Evolutionary conservation across 768 basidiomycete species (phyloP), one percentile per base, ranked within the genome.

Genomic region (Russula sp.): DNA sequence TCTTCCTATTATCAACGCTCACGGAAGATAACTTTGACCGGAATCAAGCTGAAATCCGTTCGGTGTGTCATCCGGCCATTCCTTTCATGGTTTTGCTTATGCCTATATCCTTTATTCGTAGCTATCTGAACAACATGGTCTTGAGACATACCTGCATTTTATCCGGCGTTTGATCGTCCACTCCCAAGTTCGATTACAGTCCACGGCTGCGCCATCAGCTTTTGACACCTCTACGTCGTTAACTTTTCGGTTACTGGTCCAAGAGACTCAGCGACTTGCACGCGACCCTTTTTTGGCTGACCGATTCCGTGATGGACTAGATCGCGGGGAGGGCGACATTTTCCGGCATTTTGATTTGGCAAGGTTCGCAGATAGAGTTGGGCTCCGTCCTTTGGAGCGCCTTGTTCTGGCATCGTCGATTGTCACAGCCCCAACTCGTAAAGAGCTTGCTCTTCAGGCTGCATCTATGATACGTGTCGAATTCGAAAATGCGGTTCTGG

Each of bases 81-180:
- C 63, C 13, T 31, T 35, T 54, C 53, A 68, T 68, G 65, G 63
- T 53, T 48, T 59, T 65, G 59, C 39, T 64, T 57, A 64, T 47
- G 31, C 39, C 27, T 48, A 37, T 59, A 50, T 45, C 60, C 55
- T 64, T 55, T 63, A 54, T 71, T 54, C 69, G 53, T 76, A 98
- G 96, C 85, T 98, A 71, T 91, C 93, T 67, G 94, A 98, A 73
- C 91, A 94, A 72, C 94, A 98, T 82, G 94, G 95, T 62, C 82
- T 94, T 70, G 95, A 97, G 76, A 97, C 94, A 62, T 97, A 98
- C 77, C 84, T 94, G 66, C 95, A 99, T 76, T 97, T 97, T 79
- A 91, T 99, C 68, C 91, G 95, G 65, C 89, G 96, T 66, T 88
- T 97, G 75, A 91, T 98, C 72, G 85, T 89, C 57, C 90, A 93